Evolutionary conservation across 192 early-diverging fungal species (phyloP).

Genomic region (Chytriomyces sp.): DNA sequence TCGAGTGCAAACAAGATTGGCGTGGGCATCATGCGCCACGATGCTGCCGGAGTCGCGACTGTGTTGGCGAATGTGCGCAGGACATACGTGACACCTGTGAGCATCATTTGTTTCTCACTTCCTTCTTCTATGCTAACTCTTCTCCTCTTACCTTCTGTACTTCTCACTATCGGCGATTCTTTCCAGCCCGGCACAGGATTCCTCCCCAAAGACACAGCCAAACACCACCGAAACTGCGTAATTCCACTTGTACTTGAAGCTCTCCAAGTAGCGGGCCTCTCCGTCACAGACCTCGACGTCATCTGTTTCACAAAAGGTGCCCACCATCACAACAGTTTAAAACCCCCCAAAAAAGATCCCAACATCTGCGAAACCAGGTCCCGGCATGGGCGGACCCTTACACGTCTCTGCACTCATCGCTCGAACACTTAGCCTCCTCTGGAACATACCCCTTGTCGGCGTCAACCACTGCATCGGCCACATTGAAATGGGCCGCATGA

Average conservation of each 20-base stretch:
- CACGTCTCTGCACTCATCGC: conserved; percentile 89
- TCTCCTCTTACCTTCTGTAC: too few species aligned
- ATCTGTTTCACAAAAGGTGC: conserved; percentile 95
- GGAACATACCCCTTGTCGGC: conserved; percentile 89
- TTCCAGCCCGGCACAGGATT: conserved; percentile 86
- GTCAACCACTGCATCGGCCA: conserved; percentile 99
- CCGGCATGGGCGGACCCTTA: conserved; percentile 98
- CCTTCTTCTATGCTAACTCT: too few species aligned
- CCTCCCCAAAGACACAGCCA: conserved; percentile 90
- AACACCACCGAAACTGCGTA: conserved; percentile 84
- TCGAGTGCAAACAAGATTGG: conserved; percentile 95
- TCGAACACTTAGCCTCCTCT: conserved; percentile 88
- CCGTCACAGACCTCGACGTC: conserved; percentile 78
- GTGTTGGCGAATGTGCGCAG: conserved; percentile 88
- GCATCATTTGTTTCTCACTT: too few species aligned
- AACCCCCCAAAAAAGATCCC: neutral
- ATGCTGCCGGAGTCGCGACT: conserved; percentile 54
- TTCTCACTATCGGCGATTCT: too few species aligned
- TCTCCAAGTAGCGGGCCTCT: conserved; percentile 74
- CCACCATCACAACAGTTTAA: neutral
- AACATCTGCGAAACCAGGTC: conserved; percentile 76
- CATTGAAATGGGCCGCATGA: conserved; percentile 98
- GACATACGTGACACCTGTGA: conserved; percentile 89
- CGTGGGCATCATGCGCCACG: conserved; percentile 88
- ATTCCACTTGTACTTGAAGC: conserved; percentile 77